phyloP scores from a whole-genome alignment of 2,329 filamentous ascomycete genomes.

The Leptoxyphium fumago region DNA sequence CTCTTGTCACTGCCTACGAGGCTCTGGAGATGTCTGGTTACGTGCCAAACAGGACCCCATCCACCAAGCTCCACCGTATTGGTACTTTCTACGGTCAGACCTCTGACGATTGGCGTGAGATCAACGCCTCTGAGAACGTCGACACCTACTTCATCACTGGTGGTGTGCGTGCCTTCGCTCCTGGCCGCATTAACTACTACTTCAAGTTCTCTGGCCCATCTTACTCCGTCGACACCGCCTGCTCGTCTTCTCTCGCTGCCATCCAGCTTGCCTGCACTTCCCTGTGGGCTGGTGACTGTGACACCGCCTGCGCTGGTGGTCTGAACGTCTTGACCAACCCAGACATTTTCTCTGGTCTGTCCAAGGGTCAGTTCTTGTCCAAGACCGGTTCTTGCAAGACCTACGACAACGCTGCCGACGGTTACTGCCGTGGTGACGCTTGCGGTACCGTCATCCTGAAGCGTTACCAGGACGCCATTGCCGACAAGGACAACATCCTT shows the following conservation, averaged over 20 bases:
- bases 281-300: conserved; percentile 60
- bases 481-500: conserved; percentile 58
- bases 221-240: conserved; percentile 62
- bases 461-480: conserved; percentile 61
- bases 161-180: conserved; percentile 45
- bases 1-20: conserved; percentile 64
- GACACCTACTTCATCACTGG: conserved; percentile 55
- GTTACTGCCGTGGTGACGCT: conserved; percentile 68
- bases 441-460: conserved; percentile 65
- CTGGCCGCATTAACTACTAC: conserved; percentile 58
- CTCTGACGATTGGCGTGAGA: conserved; percentile 63
- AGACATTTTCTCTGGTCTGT: conserved; percentile 63
- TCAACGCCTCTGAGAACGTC: conserved; percentile 57
- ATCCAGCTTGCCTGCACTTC: conserved; percentile 60
- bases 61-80: conserved; percentile 48
- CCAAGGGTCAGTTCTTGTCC: conserved; percentile 63
- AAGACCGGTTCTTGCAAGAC: conserved; percentile 66
- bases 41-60: conserved; percentile 55
- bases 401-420: conserved; percentile 66
- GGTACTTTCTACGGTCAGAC: conserved; percentile 64
- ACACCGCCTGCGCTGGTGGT: conserved; percentile 68
- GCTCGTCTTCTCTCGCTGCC: conserved; percentile 58
- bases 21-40: conserved; percentile 71
- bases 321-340: conserved; percentile 67
- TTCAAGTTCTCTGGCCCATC: conserved; percentile 64